phyloP scores from a whole-genome alignment of 352 stramenopile species.

The Globisporangium abappressorium region DNA sequence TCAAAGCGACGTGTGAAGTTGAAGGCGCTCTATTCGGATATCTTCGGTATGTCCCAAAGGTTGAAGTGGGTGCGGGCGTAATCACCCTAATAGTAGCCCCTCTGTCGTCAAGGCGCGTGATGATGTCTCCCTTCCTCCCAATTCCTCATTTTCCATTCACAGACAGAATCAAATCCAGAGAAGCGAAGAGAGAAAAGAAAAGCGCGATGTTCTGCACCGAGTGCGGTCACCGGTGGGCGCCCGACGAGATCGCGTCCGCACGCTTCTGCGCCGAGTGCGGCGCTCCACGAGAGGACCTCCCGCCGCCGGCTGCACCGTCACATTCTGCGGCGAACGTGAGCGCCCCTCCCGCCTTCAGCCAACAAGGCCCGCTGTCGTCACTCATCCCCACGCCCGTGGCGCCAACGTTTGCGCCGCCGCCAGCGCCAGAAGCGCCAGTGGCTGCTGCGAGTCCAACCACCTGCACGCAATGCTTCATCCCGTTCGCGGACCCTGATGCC shows the following conservation, averaged over 20 bases:
- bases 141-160: not conserved
- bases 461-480: conserved; percentile 49
- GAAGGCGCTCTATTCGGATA: not conserved
- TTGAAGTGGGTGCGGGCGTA: not conserved
- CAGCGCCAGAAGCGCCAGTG: conserved; percentile 6
- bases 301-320: conserved; percentile 9
- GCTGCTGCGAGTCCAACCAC: not conserved
- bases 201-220: conserved; percentile 76
- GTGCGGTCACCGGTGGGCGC: conserved; percentile 76
- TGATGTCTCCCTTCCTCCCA: not conserved
- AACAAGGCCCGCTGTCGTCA: conserved; percentile 12
- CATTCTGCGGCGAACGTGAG: not conserved
- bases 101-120: not conserved
- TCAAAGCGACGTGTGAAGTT: not conserved
- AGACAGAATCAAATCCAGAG: not conserved
- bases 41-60: not conserved
- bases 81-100: not conserved
- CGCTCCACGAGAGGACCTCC: conserved; percentile 59
- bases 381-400: conserved; percentile 15
- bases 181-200: not conserved
- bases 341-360: conserved; percentile 2
- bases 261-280: conserved; percentile 85
- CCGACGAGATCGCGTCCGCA: conserved; percentile 73
- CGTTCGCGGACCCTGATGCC: conserved; percentile 52
- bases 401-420: conserved; percentile 16